Evolutionary conservation across 768 basidiomycete genomes (phyloP).

Genomic region (Ramaria rubella): DNA sequence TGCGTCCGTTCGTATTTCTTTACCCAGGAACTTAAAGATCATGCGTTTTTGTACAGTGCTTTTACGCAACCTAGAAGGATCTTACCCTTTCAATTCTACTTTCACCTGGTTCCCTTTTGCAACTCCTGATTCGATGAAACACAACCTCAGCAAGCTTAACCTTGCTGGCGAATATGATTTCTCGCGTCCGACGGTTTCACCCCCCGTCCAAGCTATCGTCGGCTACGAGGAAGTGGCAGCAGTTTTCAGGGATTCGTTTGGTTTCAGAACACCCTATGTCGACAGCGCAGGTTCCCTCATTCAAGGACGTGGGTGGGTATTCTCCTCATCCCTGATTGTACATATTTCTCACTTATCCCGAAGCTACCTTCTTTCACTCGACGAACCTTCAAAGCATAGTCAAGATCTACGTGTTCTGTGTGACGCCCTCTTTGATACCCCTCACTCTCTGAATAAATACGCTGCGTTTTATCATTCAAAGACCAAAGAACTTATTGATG

Average conservation of each 20-base stretch:
- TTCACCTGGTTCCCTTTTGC: conserved; percentile 82
- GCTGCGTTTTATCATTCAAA: conserved; percentile 22
- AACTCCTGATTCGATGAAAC: conserved; percentile 46
- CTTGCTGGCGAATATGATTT: conserved; percentile 46
- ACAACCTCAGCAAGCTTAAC: conserved; percentile 29
- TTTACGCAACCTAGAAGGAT: conserved; percentile 60
- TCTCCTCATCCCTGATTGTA: not conserved
- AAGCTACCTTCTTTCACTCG: conserved; percentile 16
- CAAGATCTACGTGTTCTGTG: conserved; percentile 3
- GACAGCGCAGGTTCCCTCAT: conserved; percentile 10
- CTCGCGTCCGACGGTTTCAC: conserved; percentile 37
- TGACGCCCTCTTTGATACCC: conserved; percentile 1
- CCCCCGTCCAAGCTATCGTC: conserved; percentile 2
- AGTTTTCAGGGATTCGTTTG: conserved; percentile 4
- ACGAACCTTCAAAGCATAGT: conserved; percentile 13
- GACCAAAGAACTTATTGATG: conserved; percentile 17
- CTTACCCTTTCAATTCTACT: conserved; percentile 56
- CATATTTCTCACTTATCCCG: not conserved
- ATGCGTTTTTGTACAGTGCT: conserved; percentile 33
- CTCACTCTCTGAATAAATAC: conserved; percentile 12
- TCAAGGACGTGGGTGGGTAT: conserved; percentile 13
- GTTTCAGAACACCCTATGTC: conserved; percentile 15
- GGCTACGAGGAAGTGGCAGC: not conserved
- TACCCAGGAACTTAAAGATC: not conserved
- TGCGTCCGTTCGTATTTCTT: not conserved